phyloP scores from a whole-genome alignment of 768 basidiomycete species.

The Boletales sp. region DNA sequence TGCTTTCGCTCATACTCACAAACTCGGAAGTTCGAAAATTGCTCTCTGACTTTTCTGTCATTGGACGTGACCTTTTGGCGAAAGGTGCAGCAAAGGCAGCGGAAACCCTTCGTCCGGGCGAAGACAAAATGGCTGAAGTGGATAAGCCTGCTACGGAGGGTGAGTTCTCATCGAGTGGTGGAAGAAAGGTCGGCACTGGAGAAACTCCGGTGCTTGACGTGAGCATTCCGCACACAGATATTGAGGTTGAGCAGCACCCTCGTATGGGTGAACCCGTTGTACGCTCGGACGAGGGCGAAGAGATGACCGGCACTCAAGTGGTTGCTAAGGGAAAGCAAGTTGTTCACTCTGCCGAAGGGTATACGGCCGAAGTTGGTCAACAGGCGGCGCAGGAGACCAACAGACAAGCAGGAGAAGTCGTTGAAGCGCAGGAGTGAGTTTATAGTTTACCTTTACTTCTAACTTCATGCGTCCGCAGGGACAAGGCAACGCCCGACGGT shows the following conservation, averaged over 20 bases:
- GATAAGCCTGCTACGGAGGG: constrained; percentile 68
- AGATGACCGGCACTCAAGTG: constrained; percentile 18
- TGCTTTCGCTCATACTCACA: constrained; percentile 82
- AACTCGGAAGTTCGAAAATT: constrained; percentile 94
- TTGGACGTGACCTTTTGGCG: constrained; percentile 82
- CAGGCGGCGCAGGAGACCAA: constrained; percentile 2
- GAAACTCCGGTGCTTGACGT: constrained; percentile 48
- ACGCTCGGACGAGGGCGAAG: constrained; percentile 32
- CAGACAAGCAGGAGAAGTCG: neutral
- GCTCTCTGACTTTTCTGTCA: constrained; percentile 68
- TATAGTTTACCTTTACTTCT: too few species aligned
- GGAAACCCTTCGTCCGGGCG: constrained; percentile 58
- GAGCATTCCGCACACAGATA: constrained; percentile 43
- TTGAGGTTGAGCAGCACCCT: constrained; percentile 48
- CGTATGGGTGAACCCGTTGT: constrained; percentile 41
- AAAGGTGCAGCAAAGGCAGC: constrained; percentile 70
- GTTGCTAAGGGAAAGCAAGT: constrained; percentile 14
- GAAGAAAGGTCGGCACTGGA: constrained; percentile 38
- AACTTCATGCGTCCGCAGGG: constrained; percentile 5
- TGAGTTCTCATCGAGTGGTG: constrained; percentile 54
- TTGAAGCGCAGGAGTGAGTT: constrained; percentile 16
- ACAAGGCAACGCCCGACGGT: constrained; percentile 6
- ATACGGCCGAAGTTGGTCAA: neutral
- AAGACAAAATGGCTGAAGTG: constrained; percentile 58
- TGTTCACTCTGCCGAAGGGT: constrained; percentile 12